Evolutionary conservation across 2,329 filamentous ascomycete species (phyloP).

Genomic region (Hymenoscyphus linearis): DNA sequence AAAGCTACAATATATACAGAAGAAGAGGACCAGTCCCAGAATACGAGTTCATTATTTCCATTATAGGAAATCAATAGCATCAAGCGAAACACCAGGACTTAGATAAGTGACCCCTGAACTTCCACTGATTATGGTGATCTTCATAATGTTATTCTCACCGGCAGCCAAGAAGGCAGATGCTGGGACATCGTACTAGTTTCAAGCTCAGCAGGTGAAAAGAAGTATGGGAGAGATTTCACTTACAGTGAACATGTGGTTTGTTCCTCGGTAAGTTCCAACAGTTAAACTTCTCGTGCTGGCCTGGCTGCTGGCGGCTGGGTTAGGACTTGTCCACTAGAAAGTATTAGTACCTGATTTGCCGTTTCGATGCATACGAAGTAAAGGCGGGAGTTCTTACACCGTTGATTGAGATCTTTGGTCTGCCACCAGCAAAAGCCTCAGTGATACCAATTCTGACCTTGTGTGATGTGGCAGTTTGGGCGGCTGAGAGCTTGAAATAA

Average conservation of each 20-base stretch:
- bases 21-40: slow-evolving; percentile 9
- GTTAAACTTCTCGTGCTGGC: slow-evolving; percentile 62
- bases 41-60: not conserved
- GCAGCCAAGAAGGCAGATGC: slow-evolving; percentile 10
- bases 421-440: slow-evolving; percentile 52
- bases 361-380: not conserved
- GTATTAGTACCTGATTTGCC: not conserved
- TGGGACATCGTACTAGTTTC: slow-evolving; percentile 6
- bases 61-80: slow-evolving; percentile 13
- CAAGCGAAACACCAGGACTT: slow-evolving; percentile 37
- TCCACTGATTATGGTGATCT: slow-evolving; percentile 52
- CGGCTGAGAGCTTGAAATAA: slow-evolving; percentile 39
- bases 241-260: slow-evolving; percentile 9
- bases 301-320: slow-evolving; percentile 52
- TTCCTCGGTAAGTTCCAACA: slow-evolving; percentile 57
- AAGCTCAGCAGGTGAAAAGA: not conserved
- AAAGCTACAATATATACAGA: not conserved
- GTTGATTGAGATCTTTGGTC: slow-evolving; percentile 54
- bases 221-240: not conserved
- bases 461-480: slow-evolving; percentile 37
- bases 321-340: slow-evolving; percentile 38
- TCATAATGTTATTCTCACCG: slow-evolving; percentile 11
- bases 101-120: slow-evolving; percentile 50
- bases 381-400: slow-evolving; percentile 17
- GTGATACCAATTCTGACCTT: slow-evolving; percentile 63